Conservation (phyloP, 1,139 yeast species). For the Nakaseomyces uthaithaninus region DNA sequence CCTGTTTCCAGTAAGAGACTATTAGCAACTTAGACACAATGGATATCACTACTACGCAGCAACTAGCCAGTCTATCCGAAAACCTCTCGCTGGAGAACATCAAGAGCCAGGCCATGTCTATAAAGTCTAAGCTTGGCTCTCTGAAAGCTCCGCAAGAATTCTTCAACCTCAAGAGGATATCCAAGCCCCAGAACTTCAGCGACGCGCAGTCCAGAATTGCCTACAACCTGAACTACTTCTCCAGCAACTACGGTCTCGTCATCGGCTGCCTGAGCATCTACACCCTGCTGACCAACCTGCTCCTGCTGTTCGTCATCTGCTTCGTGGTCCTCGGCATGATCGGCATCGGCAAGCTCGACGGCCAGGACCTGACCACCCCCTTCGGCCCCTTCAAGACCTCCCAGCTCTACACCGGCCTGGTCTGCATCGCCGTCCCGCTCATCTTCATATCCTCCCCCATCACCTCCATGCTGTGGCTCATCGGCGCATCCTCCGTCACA, state of each 20-base stretch:
- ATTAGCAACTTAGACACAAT: background rate
- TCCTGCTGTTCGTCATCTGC: constrained; percentile 72
- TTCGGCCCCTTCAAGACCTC: constrained; percentile 64
- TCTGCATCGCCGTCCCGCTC: constrained; percentile 72
- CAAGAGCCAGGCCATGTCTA: constrained; percentile 29
- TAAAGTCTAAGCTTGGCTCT: constrained; percentile 61
- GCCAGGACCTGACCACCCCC: constrained; percentile 70
- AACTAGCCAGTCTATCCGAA: constrained; percentile 26
- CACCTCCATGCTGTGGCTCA: constrained; percentile 89
- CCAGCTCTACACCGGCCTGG: constrained; percentile 81
- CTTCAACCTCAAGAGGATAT: constrained; percentile 79
- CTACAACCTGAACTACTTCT: constrained; percentile 79
- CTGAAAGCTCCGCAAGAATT: constrained; percentile 88
- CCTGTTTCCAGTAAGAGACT: too few species aligned
- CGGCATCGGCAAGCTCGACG: constrained; percentile 71
- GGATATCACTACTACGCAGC: constrained; percentile 13
- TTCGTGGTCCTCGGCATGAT: constrained; percentile 62
- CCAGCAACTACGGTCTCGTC: constrained; percentile 76
- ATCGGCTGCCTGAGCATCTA: constrained; percentile 62
- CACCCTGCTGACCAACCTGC: constrained; percentile 72
- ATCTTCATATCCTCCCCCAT: constrained; percentile 92
- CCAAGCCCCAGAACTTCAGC: constrained; percentile 83
- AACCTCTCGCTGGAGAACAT: constrained; percentile 28
- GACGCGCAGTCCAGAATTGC: constrained; percentile 84
- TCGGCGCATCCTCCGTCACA: constrained; percentile 86